Conservation (phyloP, 169 alveolate species). For the Plasmodium gonderi region DNA sequence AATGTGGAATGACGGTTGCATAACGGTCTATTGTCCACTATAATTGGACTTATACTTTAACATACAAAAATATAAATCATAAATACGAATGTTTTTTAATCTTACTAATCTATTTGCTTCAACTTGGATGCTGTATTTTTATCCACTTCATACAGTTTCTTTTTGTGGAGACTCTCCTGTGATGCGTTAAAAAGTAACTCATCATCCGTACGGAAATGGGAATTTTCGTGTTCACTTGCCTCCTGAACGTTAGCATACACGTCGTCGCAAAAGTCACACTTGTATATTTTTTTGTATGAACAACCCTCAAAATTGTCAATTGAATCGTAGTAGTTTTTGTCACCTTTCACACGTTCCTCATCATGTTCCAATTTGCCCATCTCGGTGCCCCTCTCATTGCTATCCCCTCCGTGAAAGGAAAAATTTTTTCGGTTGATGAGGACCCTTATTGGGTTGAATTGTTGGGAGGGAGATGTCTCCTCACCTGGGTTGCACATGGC, state of each 20-base stretch:
- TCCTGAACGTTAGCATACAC: conserved; percentile 41
- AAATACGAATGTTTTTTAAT: neutral
- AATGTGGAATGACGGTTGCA: no score
- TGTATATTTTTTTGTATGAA: conserved; percentile 62
- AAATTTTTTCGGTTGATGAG: conserved; percentile 32
- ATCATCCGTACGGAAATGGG: conserved; percentile 50
- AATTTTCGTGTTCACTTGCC: conserved; percentile 63
- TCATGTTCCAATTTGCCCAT: no score
- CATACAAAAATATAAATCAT: no score
- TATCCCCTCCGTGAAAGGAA: neutral
- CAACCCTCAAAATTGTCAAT: conserved; percentile 62
- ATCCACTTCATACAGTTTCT: conserved; percentile 14
- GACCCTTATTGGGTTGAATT: neutral
- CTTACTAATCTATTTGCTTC: conserved; percentile 37
- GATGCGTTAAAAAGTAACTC: conserved; percentile 27
- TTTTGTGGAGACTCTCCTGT: neutral
- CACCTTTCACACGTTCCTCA: conserved; percentile 25
- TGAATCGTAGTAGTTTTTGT: conserved; percentile 46
- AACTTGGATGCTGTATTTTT: neutral
- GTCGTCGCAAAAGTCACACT: conserved; percentile 70
- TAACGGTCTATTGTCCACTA: no score
- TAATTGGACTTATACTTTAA: no score
- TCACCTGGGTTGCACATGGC: neutral
- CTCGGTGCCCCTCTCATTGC: neutral
- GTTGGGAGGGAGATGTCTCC: neutral